Base-by-base conservation (phyloP, 2,329 filamentous ascomycete genomes). In the Diaporthe destruens region DNA sequence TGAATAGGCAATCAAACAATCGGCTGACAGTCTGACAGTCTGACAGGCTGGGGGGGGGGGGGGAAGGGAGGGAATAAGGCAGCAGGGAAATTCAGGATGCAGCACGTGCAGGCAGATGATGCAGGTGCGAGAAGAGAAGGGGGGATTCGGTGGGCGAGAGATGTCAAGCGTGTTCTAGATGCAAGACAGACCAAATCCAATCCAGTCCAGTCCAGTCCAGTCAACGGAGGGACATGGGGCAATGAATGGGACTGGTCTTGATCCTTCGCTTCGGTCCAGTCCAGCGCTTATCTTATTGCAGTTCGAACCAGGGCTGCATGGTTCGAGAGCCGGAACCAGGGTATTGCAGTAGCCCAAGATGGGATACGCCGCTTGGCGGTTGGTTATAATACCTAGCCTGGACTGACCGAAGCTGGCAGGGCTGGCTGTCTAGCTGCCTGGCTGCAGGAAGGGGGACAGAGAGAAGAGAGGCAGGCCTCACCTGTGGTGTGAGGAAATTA, bases 221-320 rank as follows among this genome's bases (percentile, higher is more conserved):
- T n/a, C n/a, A n/a, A n/a, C n/a, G n/a, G n/a, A n/a, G n/a, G n/a
- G 34, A 11, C 11, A 36, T 36, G 34, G 55, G 32, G 12, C 32
- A 18, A 18, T 39, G 18, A 39, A 51, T 51, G 47, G 44, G 44
- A 49, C 61, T 66, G 61, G 32, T 66, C 47, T 53, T 53, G 61
- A 66, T 66, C 61, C 61, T 66, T 66, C 29, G 61, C 61, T 66
- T 53, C 44, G 61, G 61, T 11, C 61, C 29, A 66, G 61, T 36
- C 34, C 29, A 66, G 61, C 61, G 61, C 61, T 53, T 66, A 66
- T 65, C 57, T 61, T 51, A 25, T 65, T 65, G 59, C 47, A 25
- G 49, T 51, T 44, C 47, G 47, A 66, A 20, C 61, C 61, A 36
- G 32, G 29, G 36, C 36, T 39, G 36, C 36, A 36, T 36, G 34